Evolutionary conservation across 1,284 basidiomycete genomes (phyloP), one percentile per base, ranked within the genome.

Genomic region (Xerocomus minutiporus): DNA sequence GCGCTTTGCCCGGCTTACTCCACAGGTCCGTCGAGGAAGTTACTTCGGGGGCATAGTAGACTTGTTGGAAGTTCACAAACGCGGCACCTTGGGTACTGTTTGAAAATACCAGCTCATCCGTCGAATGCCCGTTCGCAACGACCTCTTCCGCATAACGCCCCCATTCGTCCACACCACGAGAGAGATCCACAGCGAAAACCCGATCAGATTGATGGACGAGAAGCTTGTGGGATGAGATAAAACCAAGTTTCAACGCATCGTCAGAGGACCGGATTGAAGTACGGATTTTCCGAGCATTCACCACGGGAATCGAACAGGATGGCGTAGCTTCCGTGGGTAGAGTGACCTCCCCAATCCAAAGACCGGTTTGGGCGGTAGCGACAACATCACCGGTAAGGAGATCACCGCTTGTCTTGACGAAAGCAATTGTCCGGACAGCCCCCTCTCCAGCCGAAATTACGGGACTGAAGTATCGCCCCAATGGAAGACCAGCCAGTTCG

Each of bases 1-100:
- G 84, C 5, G 82, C 78, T 57, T 83, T 84, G 1, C 75, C 81
- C 3, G 86, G 86, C 61, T 81, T 85, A 49, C 83, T 82, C 83
- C 83, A 88, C 4, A 88, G 66, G 1, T 75, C 71, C 23, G 74
- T 72, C 20, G 72, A 73, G 3, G 70, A 57, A 25, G 70, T 62
- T 17, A 79, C 65, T 6, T 68, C 58, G 9, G 75, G 71, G 0
- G 73, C 77, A 52, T 81, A 66, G 62, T 86, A 84, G 2, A 88
- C 78, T 59, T 88, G 77, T 65, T 75, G 79, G 60, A 81, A 80
- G 58, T 88, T 85, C 9, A 84, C 76, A 55, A 88, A 84, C 0
- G 84, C 86, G 8, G 80, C 73, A 43, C 70, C 68, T 4, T 63
- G 61, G 9, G 70, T 67, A 34, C 63, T 28, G 47, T 50, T 65